A percentile compares a stretch with the other conserved stretches of the same genome.
phyloP scores from a whole-genome alignment of 495 filamentous ascomycete genomes.

The Bryoglossum gracile region DNA sequence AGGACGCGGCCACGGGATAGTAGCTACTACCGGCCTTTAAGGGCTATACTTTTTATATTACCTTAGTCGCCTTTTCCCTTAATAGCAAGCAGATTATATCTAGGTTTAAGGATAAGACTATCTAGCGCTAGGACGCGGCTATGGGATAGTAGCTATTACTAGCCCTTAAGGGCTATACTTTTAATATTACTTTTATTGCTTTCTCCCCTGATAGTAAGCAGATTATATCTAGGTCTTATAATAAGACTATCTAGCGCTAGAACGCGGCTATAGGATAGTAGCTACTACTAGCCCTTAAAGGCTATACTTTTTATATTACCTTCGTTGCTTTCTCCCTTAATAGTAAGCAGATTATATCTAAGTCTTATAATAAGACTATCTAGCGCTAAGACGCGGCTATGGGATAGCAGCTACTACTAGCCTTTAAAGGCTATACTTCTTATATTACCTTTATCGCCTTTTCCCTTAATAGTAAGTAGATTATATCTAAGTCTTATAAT shows the following conservation, averaged over 20 bases:
- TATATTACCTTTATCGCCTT: too few species aligned
- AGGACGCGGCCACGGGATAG: slow-evolving; percentile 21
- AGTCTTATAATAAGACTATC: slow-evolving; percentile 9
- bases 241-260: slow-evolving; percentile 19
- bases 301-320: not conserved
- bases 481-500: too few species aligned
- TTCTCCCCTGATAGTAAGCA: slow-evolving; percentile 21
- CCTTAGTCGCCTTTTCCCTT: slow-evolving; percentile 7
- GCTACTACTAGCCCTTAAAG: slow-evolving; percentile 7
- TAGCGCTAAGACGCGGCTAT: slow-evolving; percentile 21
- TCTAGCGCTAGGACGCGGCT: slow-evolving; percentile 3
- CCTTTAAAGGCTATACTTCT: too few species aligned
- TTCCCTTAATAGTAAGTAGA: too few species aligned
- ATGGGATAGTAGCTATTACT: slow-evolving; percentile 5
- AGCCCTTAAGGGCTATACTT: slow-evolving; percentile 18
- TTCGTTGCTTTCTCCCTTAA: slow-evolving; percentile 11
- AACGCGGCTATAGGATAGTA: slow-evolving; percentile 15
- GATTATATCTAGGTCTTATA: slow-evolving; percentile 18
- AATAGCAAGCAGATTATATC: slow-evolving; percentile 1
- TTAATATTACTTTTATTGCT: slow-evolving; percentile 11
- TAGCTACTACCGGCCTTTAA: not conserved
- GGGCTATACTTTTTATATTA: not conserved
- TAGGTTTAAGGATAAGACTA: slow-evolving; percentile 1
- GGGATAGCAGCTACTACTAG: not conserved
- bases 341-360: slow-evolving; percentile 16